phyloP scores from a whole-genome alignment of 1,284 basidiomycete species.

The Ceratobasidium sp. region DNA sequence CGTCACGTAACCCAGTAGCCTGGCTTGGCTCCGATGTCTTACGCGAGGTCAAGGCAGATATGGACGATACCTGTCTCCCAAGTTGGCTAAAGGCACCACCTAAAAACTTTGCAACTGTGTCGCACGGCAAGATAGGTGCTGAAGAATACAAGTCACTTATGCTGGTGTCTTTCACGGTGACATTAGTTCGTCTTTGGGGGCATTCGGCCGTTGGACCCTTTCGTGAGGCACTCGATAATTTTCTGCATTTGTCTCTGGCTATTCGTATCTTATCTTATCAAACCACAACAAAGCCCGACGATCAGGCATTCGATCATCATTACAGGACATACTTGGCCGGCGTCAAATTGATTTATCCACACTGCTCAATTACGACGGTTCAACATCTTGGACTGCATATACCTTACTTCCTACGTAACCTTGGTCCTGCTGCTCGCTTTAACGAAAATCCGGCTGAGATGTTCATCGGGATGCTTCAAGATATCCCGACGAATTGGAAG shows the following conservation, averaged over 20 bases:
- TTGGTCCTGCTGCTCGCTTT: slow-evolving; percentile 29
- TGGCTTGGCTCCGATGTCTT: too few species aligned
- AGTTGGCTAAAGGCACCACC: slow-evolving; percentile 38
- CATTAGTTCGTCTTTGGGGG: slow-evolving; percentile 42
- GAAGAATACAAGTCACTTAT: slow-evolving; percentile 47
- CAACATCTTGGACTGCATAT: slow-evolving; percentile 45
- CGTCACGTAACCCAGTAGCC: too few species aligned
- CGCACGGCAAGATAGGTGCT: slow-evolving; percentile 46
- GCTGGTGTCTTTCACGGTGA: slow-evolving; percentile 46
- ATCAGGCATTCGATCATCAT: not conserved
- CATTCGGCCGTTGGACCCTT: not conserved
- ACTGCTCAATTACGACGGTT: not conserved
- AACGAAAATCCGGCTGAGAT: slow-evolving; percentile 37
- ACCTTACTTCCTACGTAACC: not conserved
- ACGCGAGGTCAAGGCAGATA: slow-evolving; percentile 35
- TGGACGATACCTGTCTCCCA: slow-evolving; percentile 21
- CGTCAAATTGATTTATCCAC: slow-evolving; percentile 24
- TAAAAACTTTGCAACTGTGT: slow-evolving; percentile 34
- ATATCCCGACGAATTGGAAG: slow-evolving; percentile 18
- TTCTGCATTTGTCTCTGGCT: slow-evolving; percentile 14
- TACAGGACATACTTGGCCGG: not conserved
- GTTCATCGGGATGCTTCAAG: slow-evolving; percentile 42
- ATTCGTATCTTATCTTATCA: slow-evolving; percentile 24
- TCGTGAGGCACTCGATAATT: slow-evolving; percentile 19
- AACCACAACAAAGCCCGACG: not conserved